These are phyloP conservation scores for Crithidia fasciculata DNA, from an alignment of 208 protist species.

Conservation along the genomic window DNA sequence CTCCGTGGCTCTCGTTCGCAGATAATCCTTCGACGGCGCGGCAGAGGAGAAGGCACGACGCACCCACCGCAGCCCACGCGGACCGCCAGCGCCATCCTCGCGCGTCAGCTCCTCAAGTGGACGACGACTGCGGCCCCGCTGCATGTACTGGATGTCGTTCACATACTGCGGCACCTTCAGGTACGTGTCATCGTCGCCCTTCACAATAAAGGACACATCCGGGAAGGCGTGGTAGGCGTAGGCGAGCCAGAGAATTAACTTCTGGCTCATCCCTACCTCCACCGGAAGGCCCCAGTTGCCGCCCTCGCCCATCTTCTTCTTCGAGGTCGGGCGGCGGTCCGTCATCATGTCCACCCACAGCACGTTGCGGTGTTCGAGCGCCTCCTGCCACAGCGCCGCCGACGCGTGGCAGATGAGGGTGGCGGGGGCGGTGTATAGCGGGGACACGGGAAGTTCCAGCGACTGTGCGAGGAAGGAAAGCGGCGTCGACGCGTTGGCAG, in stretches of 20 bases:
- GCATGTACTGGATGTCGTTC: constrained; percentile 36
- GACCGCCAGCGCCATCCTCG: background rate
- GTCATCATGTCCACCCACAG: constrained; percentile 36
- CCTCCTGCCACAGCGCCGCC: constrained; percentile 43
- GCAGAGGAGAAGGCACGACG: background rate
- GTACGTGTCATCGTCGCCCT: constrained; percentile 57
- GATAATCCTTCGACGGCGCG: background rate
- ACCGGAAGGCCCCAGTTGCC: constrained; percentile 39
- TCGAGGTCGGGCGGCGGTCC: constrained; percentile 31
- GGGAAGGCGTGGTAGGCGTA: constrained; percentile 39
- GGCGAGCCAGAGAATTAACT: constrained; percentile 43
- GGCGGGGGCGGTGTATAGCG: constrained; percentile 13
- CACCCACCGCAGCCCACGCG: background rate
- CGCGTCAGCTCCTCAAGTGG: background rate
- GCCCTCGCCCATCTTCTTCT: constrained; percentile 23
- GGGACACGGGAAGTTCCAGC: constrained; percentile 19
- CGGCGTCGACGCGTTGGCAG: background rate
- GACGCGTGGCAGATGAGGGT: constrained; percentile 19
- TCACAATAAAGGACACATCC: constrained; percentile 36
- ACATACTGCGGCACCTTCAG: constrained; percentile 59
- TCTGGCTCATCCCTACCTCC: constrained; percentile 45
- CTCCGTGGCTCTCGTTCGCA: background rate
- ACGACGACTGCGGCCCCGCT: constrained; percentile 12
- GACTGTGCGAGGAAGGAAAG: background rate
- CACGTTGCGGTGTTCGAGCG: constrained; percentile 36